Evolutionary conservation across 495 filamentous ascomycete genomes (phyloP).

Genomic region (Hypoxylon fuscum): DNA sequence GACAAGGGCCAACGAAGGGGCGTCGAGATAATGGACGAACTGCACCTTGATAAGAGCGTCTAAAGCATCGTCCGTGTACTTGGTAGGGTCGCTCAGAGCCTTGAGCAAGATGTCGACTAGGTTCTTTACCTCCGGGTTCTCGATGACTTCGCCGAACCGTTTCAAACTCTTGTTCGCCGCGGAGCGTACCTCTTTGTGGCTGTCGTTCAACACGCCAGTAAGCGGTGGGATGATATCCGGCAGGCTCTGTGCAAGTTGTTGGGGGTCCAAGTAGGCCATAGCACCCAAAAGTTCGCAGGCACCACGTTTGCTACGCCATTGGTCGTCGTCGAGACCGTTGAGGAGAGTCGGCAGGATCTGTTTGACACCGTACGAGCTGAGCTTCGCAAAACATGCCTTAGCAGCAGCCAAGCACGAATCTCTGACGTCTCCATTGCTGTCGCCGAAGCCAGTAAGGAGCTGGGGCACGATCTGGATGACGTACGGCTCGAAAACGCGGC

Average conservation of each 20-base stretch:
- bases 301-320: slow-evolving; percentile 98
- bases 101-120: slow-evolving; percentile 91
- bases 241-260: slow-evolving; percentile 89
- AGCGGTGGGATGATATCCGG: slow-evolving; percentile 97
- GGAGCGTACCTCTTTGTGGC: slow-evolving; percentile 92
- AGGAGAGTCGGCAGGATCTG: slow-evolving; percentile 90
- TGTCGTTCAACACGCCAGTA: slow-evolving; percentile 93
- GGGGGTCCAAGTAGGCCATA: slow-evolving; percentile 96
- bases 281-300: slow-evolving; percentile 95
- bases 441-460: slow-evolving; percentile 87
- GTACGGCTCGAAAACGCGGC: slow-evolving; percentile 91
- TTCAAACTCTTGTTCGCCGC: slow-evolving; percentile 96
- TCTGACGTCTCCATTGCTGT: slow-evolving; percentile 85
- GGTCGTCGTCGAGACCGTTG: slow-evolving; percentile 90
- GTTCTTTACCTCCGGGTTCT: slow-evolving; percentile 93
- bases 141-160: slow-evolving; percentile 97
- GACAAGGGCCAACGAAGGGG: slow-evolving; percentile 91
- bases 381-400: slow-evolving; percentile 89
- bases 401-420: slow-evolving; percentile 92
- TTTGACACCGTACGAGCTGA: slow-evolving; percentile 97
- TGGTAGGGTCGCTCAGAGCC: slow-evolving; percentile 95
- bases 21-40: slow-evolving; percentile 96
- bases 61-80: slow-evolving; percentile 94
- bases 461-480: slow-evolving; percentile 95
- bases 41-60: slow-evolving; percentile 94